A percentile compares a stretch with the other conserved stretches of the same genome.
Evolutionary conservation across 2,329 filamentous ascomycete species (phyloP).

Genomic region (Microdochium nivale): DNA sequence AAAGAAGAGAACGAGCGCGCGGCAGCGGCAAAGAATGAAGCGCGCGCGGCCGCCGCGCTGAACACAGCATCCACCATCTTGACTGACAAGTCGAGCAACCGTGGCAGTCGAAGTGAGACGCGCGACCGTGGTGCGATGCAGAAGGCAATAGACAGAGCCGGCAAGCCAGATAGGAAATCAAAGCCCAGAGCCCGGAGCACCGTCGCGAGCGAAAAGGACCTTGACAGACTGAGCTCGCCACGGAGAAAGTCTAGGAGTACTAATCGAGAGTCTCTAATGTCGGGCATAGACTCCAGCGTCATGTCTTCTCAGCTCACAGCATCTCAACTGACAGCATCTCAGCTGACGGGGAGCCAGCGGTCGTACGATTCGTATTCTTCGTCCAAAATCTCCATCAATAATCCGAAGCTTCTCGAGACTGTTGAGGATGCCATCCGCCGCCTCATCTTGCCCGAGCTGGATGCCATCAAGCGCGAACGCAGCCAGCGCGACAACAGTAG

Average conservation of each 20-base stretch:
- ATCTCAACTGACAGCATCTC: no score
- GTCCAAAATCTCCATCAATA: conserved; percentile 70
- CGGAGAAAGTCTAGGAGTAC: conserved; percentile 42
- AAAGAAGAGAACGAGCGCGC: conserved; percentile 29
- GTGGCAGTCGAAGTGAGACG: conserved; percentile 30
- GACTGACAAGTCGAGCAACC: conserved; percentile 31
- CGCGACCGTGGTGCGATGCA: conserved; percentile 28
- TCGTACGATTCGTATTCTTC: conserved; percentile 49
- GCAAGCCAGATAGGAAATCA: conserved; percentile 40
- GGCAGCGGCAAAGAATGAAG: conserved; percentile 26
- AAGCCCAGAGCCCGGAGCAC: conserved; percentile 41
- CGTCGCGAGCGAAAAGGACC: conserved; percentile 37
- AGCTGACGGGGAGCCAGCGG: conserved; percentile 43
- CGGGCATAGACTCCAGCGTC: conserved; percentile 44
- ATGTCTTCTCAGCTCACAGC: conserved; percentile 43
- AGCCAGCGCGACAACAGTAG: conserved; percentile 65
- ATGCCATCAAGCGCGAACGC: conserved; percentile 83
- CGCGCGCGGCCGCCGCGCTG: conserved; percentile 24
- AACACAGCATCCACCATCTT: conserved; percentile 12
- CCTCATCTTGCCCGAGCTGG: conserved; percentile 84
- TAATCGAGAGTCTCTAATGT: conserved; percentile 43
- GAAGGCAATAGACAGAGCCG: conserved; percentile 26
- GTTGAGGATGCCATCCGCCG: conserved; percentile 90
- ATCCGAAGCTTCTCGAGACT: conserved; percentile 81
- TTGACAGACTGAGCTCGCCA: conserved; percentile 35